Percentiles rank a stretch among this genome's conserved stretches.
Evolutionary conservation across 1,284 basidiomycete genomes (phyloP).

Genomic region (Rhodofomes roseus): DNA sequence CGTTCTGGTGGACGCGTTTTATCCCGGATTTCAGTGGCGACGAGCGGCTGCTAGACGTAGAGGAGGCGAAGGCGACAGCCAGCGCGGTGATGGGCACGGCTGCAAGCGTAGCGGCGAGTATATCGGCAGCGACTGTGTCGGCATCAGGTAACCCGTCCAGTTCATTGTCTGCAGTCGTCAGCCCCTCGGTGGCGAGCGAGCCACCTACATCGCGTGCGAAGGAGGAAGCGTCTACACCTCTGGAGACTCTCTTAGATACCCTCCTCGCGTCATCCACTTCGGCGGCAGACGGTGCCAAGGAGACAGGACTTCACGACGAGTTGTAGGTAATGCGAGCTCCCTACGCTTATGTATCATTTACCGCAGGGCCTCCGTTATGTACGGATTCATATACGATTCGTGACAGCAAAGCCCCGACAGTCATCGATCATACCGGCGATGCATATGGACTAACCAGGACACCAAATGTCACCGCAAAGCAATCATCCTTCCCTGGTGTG

Average conservation of each 20-base stretch:
- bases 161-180: background rate
- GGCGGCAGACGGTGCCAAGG: background rate
- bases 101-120: background rate
- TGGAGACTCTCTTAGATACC: background rate
- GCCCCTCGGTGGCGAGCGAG: background rate
- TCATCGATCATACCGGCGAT: too few relatives aligned
- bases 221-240: background rate
- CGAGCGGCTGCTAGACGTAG: conserved; percentile 20
- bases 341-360: background rate
- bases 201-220: background rate
- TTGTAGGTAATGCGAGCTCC: background rate
- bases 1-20: conserved; percentile 79
- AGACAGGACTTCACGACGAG: background rate
- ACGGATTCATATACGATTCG: too few relatives aligned
- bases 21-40: conserved; percentile 39
- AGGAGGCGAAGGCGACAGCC: conserved; percentile 17
- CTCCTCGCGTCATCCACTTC: background rate
- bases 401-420: too few relatives aligned
- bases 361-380: too few relatives aligned
- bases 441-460: too few relatives aligned
- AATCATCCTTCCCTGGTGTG: too few relatives aligned
- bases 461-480: too few relatives aligned
- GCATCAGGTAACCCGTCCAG: background rate
- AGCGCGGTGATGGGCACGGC: background rate
- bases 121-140: background rate